A percentile compares a stretch with the other conserved stretches of the same genome.
phyloP scores from a whole-genome alignment of 1,139 yeast genomes.

The Zygosaccharomyces sapae region DNA sequence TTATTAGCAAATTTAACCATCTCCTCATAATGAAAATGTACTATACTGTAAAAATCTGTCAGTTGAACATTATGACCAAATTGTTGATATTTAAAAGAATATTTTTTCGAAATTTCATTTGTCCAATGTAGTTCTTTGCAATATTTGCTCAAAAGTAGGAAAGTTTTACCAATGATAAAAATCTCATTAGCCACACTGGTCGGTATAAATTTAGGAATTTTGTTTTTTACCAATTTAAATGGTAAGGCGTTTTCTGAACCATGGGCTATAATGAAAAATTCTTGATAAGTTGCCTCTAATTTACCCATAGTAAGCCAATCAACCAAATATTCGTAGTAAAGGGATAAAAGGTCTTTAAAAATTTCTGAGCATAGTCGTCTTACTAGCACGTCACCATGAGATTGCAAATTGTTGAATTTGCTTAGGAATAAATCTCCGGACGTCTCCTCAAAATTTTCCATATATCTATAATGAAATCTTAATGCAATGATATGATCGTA shows the following conservation, averaged over 20 bases:
- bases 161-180: constrained; percentile 73
- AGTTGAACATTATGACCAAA: constrained; percentile 11
- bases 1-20: constrained; percentile 51
- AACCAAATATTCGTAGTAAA: constrained; percentile 59
- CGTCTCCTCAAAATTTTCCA: constrained; percentile 38
- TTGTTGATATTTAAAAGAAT: constrained; percentile 18
- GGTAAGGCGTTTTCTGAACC: constrained; percentile 14
- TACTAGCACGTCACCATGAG: constrained; percentile 61
- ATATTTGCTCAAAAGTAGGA: constrained; percentile 60
- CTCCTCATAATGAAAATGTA: constrained; percentile 54
- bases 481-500: constrained; percentile 51
- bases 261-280: constrained; percentile 55
- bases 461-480: constrained; percentile 50
- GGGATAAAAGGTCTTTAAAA: constrained; percentile 48
- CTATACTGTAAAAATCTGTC: constrained; percentile 39
- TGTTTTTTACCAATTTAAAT: constrained; percentile 33
- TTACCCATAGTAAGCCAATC: constrained; percentile 73
- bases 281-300: constrained; percentile 51
- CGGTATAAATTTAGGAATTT: constrained; percentile 59
- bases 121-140: constrained; percentile 65
- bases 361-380: constrained; percentile 43
- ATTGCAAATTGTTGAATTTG: constrained; percentile 47
- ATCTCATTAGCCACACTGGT: constrained; percentile 49
- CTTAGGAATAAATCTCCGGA: constrained; percentile 58
- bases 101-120: constrained; percentile 40